Conservation (phyloP, 345 rosid species). For the Dipteronia sinensis region DNA sequence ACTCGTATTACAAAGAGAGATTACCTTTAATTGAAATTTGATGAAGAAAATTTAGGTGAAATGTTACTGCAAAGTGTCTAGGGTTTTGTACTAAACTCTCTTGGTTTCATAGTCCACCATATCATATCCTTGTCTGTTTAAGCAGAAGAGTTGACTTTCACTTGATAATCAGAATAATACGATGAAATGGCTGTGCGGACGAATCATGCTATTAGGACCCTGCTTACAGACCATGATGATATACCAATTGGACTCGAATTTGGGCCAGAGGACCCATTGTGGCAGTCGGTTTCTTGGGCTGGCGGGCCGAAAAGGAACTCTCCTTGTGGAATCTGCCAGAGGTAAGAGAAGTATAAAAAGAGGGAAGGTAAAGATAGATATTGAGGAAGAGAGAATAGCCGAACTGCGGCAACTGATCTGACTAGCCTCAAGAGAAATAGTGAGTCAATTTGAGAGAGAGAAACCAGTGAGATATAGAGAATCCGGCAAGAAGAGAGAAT, state of each 20-base stretch:
- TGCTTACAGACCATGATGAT: too few relatives aligned
- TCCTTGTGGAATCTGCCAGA: not conserved
- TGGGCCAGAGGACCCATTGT: not conserved
- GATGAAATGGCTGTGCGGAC: not conserved
- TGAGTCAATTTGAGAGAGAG: not conserved
- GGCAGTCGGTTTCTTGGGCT: not conserved
- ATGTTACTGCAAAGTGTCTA: slow-evolving; percentile 6
- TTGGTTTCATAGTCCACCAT: slow-evolving; percentile 7
- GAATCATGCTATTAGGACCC: too few relatives aligned
- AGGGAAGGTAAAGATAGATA: not conserved
- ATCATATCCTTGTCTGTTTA: not conserved
- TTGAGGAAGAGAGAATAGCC: not conserved
- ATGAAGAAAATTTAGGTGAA: not conserved
- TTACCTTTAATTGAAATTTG: slow-evolving; percentile 9
- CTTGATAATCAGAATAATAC: not conserved
- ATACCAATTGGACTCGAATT: not conserved
- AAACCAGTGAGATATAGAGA: not conserved
- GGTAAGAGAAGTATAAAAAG: not conserved
- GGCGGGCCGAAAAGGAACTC: not conserved
- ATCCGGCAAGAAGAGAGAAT: not conserved
- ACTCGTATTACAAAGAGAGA: not conserved
- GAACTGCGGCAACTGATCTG: slow-evolving; percentile 8
- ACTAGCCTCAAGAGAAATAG: not conserved
- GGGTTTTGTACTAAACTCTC: slow-evolving; percentile 8
- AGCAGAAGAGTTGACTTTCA: not conserved